Conservation (phyloP, 441 rosid genomes). For the Erodium chrysanthum region DNA sequence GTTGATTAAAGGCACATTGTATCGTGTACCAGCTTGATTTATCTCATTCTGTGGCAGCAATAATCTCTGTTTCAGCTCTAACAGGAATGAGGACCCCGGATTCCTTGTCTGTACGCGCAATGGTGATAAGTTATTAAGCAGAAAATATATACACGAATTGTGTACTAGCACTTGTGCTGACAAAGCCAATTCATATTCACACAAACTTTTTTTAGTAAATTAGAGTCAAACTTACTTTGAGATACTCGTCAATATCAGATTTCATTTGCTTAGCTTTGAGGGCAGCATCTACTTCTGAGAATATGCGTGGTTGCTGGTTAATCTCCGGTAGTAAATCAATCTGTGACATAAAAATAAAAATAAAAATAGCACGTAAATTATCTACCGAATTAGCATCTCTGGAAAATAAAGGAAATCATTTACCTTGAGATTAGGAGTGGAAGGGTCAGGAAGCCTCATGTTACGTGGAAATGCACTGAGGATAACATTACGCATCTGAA, state of each 20-base stretch:
- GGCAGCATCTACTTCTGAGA: slow-evolving; percentile 26
- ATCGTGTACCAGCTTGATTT: slow-evolving; percentile 22
- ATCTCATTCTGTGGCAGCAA: slow-evolving; percentile 21
- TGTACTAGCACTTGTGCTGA: neutral
- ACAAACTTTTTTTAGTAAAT: neutral
- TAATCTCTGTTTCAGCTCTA: slow-evolving; percentile 21
- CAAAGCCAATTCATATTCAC: neutral
- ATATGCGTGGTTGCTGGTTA: slow-evolving; percentile 17
- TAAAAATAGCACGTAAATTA: neutral
- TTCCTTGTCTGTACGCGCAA: slow-evolving; percentile 15
- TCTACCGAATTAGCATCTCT: neutral
- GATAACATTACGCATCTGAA: slow-evolving; percentile 27
- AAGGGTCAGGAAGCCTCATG: slow-evolving; percentile 26
- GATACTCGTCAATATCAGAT: slow-evolving; percentile 26
- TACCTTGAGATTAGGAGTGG: slow-evolving; percentile 27
- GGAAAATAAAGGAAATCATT: neutral
- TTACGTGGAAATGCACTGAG: slow-evolving; percentile 26
- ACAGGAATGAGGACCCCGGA: slow-evolving; percentile 20
- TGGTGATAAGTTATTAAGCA: neutral
- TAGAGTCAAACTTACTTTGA: slow-evolving; percentile 17
- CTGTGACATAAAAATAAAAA: slow-evolving; percentile 15
- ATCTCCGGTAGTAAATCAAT: slow-evolving; percentile 24
- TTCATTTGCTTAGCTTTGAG: slow-evolving; percentile 25
- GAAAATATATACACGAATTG: neutral
- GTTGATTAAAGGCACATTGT: slow-evolving; percentile 25